Base-by-base conservation (phyloP, 257 asterid genomes). In the Avicennia marina region DNA sequence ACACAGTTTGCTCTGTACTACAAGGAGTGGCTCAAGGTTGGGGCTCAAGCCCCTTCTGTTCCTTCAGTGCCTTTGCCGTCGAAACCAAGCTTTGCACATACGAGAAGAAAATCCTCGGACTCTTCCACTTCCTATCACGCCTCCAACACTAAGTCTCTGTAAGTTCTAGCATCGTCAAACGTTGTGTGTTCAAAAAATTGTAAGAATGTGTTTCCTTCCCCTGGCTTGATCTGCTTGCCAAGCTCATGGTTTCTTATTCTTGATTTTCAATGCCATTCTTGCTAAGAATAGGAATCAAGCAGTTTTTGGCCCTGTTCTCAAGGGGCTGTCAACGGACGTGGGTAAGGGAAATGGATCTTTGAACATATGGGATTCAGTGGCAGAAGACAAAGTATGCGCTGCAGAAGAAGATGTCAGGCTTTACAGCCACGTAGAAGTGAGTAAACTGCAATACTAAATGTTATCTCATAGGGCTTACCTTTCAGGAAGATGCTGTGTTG, bases 11-110 rank as follows among this genome's bases (percentile, higher is more conserved):
- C 97, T 59, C 25, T 60, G 4, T 89, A 86, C 61, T 89, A 86
- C 60, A 79, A 68, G 39, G 84, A 86, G 43, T 89, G 95, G 95
- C 89, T 89, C 19, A 83, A 81, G 68, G 63, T 78, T 36, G 94
- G 95, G 46, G 81, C 78, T 25, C 80, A 72, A 36, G 70, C 83
- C 56, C 95, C 97, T 19, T 51, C 85, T 18, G 19, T 81, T 69
- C 97, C 95, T 41, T 65, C 81, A 0, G 83, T 86, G 25, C 83
- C 84, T 22, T 74, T 83, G 78, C 89, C 95, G 55, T 70, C 78
- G 1, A 68, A 53, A 48, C 58, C 53, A 32, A 71, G 71, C 39
- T 24, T 34, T 53, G 48, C 75, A 1, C 69, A 67, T 36, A 63
- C 86, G 7, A 77, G 88, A 64, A 73, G 95, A 76, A 70, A 64